A percentile compares a stretch with the other conserved stretches of the same genome.
Evolutionary conservation across 495 filamentous ascomycete genomes (phyloP).

Genomic region (Evernia prunastri): DNA sequence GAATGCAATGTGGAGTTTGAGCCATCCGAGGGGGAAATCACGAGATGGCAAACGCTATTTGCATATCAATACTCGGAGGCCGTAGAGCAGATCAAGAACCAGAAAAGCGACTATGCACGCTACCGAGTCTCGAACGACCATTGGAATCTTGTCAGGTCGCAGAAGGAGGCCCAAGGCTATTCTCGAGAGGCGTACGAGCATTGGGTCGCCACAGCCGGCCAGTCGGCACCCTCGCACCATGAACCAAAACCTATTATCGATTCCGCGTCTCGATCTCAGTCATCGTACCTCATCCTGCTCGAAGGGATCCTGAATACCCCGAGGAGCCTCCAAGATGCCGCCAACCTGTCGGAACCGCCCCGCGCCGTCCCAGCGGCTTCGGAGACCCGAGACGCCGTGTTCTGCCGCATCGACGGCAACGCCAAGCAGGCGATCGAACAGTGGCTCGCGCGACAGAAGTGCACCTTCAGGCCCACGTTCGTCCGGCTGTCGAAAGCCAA

Average conservation of each 20-base stretch:
- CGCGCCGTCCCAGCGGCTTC: conserved; percentile 11
- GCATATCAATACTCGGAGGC: neutral
- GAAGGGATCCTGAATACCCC: conserved; percentile 21
- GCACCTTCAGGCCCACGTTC: conserved; percentile 28
- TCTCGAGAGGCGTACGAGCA: conserved; percentile 21
- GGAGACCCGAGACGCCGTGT: conserved; percentile 20
- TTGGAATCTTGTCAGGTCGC: neutral
- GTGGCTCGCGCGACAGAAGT: conserved; percentile 16
- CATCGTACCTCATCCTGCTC: conserved; percentile 31
- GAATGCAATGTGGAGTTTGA: neutral
- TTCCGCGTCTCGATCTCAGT: conserved; percentile 8
- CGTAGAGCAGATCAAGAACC: neutral
- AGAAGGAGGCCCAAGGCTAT: conserved; percentile 17
- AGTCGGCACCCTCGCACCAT: neutral
- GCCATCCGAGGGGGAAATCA: neutral
- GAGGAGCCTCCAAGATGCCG: conserved; percentile 21
- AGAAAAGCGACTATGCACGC: neutral
- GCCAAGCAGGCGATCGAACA: conserved; percentile 22
- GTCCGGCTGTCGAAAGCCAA: conserved; percentile 30
- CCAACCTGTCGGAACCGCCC: conserved; percentile 10
- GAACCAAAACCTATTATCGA: neutral
- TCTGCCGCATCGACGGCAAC: conserved; percentile 26
- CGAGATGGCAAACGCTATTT: neutral
- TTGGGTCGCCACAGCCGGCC: neutral
- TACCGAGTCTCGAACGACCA: neutral